Conservation (phyloP, 2,329 filamentous ascomycete genomes). For the Coniella lustricola region DNA sequence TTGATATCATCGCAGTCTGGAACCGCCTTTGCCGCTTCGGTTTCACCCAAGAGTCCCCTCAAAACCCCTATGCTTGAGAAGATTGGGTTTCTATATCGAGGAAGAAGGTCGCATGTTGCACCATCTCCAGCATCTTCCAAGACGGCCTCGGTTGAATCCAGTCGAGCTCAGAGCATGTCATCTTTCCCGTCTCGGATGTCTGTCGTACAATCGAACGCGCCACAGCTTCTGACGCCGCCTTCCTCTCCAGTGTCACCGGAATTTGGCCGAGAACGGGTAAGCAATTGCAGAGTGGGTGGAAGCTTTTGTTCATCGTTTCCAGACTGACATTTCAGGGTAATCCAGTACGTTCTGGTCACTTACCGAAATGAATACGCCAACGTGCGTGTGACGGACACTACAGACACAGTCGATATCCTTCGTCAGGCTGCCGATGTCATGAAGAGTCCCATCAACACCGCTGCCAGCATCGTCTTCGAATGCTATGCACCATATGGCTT, state of each 20-base stretch:
- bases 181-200: constrained; percentile 14
- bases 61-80: constrained; percentile 41
- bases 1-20: constrained; percentile 28
- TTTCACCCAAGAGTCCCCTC: constrained; percentile 16
- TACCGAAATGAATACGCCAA: constrained; percentile 63
- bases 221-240: constrained; percentile 9
- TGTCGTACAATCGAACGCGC: constrained; percentile 8
- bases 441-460: constrained; percentile 55
- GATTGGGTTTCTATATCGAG: constrained; percentile 38
- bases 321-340: constrained; percentile 21
- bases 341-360: constrained; percentile 61
- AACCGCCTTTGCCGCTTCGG: constrained; percentile 13
- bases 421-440: constrained; percentile 57
- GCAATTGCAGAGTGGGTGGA: constrained; percentile 26
- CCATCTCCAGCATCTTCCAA: constrained; percentile 28
- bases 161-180: constrained; percentile 28
- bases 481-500: constrained; percentile 68
- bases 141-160: constrained; percentile 27
- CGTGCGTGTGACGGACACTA: constrained; percentile 67
- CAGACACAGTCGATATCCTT: constrained; percentile 68
- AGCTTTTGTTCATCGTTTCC: not conserved
- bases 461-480: constrained; percentile 68
- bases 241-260: constrained; percentile 66
- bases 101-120: constrained; percentile 32
- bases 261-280: constrained; percentile 70